Percentiles rank a stretch among this genome's conserved stretches.
phyloP scores from a whole-genome alignment of 495 filamentous ascomycete genomes.

The Aspergillus ellipticus region DNA sequence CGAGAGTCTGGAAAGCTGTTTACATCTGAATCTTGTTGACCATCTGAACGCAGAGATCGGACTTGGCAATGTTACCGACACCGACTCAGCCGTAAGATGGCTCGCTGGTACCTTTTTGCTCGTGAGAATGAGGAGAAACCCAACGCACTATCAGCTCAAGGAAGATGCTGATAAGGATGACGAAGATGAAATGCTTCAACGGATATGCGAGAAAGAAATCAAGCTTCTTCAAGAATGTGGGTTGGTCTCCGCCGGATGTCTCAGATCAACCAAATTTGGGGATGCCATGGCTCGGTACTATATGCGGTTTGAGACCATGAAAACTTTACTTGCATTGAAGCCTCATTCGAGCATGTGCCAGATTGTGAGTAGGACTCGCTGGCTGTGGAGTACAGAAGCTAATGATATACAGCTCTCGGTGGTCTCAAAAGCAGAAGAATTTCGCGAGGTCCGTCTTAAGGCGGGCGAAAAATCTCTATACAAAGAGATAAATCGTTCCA shows the following conservation, averaged over 20 bases:
- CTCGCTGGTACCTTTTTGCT: constrained; percentile 83
- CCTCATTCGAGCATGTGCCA: constrained; percentile 59
- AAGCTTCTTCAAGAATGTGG: constrained; percentile 58
- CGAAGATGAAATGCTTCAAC: constrained; percentile 67
- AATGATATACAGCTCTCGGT: constrained; percentile 54
- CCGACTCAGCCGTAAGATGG: constrained; percentile 75
- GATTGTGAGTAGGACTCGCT: constrained; percentile 55
- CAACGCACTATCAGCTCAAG: constrained; percentile 70
- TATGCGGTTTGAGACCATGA: constrained; percentile 89
- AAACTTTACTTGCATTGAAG: constrained; percentile 61
- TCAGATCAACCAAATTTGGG: constrained; percentile 74
- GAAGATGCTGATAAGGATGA: constrained; percentile 50
- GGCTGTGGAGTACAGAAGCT: constrained; percentile 19
- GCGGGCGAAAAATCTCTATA: constrained; percentile 71
- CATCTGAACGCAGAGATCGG: constrained; percentile 94
- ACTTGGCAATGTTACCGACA: constrained; percentile 69
- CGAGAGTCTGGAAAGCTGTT: constrained; percentile 79
- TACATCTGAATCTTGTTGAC: constrained; percentile 85
- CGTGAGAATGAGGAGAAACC: constrained; percentile 77
- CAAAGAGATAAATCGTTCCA: constrained; percentile 74
- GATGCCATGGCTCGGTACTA: constrained; percentile 93
- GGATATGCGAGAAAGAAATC: constrained; percentile 79
- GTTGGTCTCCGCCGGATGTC: constrained; percentile 51
- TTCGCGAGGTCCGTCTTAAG: constrained; percentile 72
- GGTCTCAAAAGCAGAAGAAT: constrained; percentile 71